Conservation (phyloP, 345 rosid genomes). For the Alliaria petiolata region DNA sequence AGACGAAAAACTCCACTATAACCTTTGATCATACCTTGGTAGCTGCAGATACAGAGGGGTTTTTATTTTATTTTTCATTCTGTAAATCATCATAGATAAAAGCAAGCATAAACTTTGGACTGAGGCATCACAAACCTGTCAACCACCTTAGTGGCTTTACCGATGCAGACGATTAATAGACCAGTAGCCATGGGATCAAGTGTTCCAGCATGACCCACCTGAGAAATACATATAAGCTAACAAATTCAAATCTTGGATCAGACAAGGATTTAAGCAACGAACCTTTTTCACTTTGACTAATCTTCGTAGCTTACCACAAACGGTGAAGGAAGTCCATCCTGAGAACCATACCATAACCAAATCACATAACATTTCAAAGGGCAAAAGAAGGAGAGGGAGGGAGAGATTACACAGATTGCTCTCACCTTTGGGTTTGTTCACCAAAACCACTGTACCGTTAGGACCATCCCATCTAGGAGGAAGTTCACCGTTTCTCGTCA, state of each 20-base stretch:
- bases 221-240: slow-evolving; percentile 6
- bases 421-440: slow-evolving; percentile 93
- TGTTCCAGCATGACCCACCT: slow-evolving; percentile 99
- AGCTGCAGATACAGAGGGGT: slow-evolving; percentile 39
- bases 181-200: slow-evolving; percentile 99
- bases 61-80: not conserved
- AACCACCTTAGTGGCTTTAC: slow-evolving; percentile 89
- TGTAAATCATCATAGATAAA: not conserved
- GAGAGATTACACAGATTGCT: not conserved
- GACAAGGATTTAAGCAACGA: not conserved
- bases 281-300: slow-evolving; percentile 93
- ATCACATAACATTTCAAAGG: not conserved
- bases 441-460: slow-evolving; percentile 72
- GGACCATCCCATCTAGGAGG: slow-evolving; percentile 92
- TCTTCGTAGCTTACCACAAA: slow-evolving; percentile 94
- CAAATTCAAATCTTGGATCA: not conserved
- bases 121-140: slow-evolving; percentile 52
- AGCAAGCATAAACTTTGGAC: not conserved
- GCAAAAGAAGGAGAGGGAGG: not conserved
- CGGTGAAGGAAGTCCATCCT: slow-evolving; percentile 99
- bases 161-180: slow-evolving; percentile 81
- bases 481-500: slow-evolving; percentile 65
- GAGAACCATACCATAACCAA: slow-evolving; percentile 18
- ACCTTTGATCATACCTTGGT: slow-evolving; percentile 89
- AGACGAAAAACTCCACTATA: slow-evolving; percentile 92